phyloP scores from a whole-genome alignment of 441 rosid genomes.

The Populus hybrid region DNA sequence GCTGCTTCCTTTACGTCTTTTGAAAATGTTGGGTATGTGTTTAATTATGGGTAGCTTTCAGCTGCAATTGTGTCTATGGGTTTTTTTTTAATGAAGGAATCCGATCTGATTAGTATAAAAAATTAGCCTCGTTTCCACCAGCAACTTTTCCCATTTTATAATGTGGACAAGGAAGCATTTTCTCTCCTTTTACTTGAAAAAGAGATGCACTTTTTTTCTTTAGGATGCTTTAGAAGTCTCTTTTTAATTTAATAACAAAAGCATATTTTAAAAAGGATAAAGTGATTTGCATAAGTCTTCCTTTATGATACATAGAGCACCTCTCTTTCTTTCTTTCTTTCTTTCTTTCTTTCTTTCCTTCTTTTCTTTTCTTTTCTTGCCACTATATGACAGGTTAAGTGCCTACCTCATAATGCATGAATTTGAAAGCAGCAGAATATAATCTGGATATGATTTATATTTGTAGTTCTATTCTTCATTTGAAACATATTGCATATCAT shows the following conservation, averaged over 20 bases:
- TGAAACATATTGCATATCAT: too few species aligned
- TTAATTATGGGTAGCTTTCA: slow-evolving; percentile 19
- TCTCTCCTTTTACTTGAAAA: slow-evolving; percentile 35
- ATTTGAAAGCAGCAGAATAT: too few species aligned
- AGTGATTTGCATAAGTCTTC: background rate
- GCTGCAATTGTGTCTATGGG: slow-evolving; percentile 13
- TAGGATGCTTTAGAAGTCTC: slow-evolving; percentile 50
- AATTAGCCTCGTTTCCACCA: slow-evolving; percentile 31
- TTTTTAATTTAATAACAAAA: slow-evolving; percentile 29
- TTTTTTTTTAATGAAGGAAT: slow-evolving; percentile 42
- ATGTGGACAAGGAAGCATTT: slow-evolving; percentile 44
- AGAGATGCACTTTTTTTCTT: slow-evolving; percentile 47
- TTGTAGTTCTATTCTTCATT: too few species aligned
- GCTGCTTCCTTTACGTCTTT: slow-evolving; percentile 15
- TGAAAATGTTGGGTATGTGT: slow-evolving; percentile 8
- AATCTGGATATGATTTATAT: too few species aligned
- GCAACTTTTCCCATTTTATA: slow-evolving; percentile 26
- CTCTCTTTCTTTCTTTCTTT: background rate
- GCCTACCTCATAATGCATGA: too few species aligned
- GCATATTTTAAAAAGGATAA: background rate
- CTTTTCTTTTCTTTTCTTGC: too few species aligned
- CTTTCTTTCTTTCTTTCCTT: background rate
- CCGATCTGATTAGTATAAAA: slow-evolving; percentile 30
- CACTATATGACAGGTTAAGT: background rate
- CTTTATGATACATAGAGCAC: background rate